Conservation (phyloP, 2,329 filamentous ascomycete genomes). For the Atkinsonella texensis region DNA sequence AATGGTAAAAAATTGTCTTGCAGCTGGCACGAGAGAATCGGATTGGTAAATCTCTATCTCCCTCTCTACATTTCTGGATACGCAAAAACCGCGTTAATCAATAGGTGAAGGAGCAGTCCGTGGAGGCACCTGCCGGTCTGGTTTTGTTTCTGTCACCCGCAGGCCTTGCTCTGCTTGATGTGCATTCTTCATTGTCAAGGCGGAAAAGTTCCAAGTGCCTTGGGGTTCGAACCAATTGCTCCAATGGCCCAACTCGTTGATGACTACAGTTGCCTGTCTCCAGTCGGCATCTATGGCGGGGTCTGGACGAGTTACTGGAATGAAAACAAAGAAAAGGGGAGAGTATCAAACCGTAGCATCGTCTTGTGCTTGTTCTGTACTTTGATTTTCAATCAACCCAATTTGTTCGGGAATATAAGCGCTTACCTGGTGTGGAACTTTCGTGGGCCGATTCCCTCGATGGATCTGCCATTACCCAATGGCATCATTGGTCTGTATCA, state of each 20-base stretch:
- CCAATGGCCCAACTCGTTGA: not conserved
- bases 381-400: not conserved
- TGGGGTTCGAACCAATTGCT: not conserved
- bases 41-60: no score
- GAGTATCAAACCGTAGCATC: not conserved
- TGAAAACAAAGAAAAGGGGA: not conserved
- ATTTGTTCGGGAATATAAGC: not conserved
- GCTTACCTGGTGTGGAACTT: not conserved
- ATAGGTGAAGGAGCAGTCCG: no score
- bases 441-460: not conserved
- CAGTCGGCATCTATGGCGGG: not conserved
- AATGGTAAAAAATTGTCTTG: no score
- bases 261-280: not conserved
- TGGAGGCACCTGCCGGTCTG: no score
- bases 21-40: no score
- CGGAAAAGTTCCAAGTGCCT: not conserved
- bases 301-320: not conserved
- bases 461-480: not conserved
- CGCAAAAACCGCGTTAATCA: no score
- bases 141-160: no score
- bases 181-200: not conserved
- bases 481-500: not conserved
- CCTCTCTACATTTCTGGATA: no score
- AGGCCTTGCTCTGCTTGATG: not conserved
- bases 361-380: not conserved